Percentiles rank a stretch among this genome's conserved stretches.
Evolutionary conservation across 768 basidiomycete genomes (phyloP).

Genomic region (Boletus sp.): DNA sequence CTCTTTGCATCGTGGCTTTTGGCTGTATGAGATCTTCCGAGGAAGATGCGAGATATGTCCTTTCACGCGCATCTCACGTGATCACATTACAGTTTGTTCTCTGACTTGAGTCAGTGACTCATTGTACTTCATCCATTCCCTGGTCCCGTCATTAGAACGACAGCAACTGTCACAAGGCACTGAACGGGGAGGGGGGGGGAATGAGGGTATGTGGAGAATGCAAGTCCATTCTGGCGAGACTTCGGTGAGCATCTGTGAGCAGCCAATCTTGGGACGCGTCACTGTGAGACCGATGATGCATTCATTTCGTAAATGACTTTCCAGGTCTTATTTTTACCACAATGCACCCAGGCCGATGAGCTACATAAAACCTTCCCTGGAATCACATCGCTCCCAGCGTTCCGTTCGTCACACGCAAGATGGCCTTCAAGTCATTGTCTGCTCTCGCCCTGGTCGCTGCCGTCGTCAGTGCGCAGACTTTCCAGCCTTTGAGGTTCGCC

Average conservation of each 20-base stretch:
- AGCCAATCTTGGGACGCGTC: not conserved
- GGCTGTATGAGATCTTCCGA: not conserved
- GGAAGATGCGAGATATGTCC: not conserved
- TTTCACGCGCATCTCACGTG: not conserved
- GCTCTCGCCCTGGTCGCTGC: constrained; percentile 8
- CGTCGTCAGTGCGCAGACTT: constrained; percentile 17
- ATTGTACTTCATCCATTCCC: not conserved
- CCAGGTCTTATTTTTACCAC: constrained; percentile 6
- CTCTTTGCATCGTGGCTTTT: not conserved
- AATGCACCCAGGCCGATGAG: not conserved
- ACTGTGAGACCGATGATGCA: constrained; percentile 1
- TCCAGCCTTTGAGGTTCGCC: constrained; percentile 32
- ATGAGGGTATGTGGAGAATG: not conserved
- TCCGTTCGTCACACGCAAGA: constrained; percentile 1
- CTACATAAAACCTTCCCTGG: constrained; percentile 9
- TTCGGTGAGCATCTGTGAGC: not conserved
- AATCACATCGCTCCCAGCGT: not conserved
- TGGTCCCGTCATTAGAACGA: not conserved
- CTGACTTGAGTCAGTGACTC: not conserved
- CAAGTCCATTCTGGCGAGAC: not conserved
- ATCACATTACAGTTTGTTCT: not conserved
- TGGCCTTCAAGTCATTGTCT: constrained; percentile 20
- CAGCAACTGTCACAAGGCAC: not conserved
- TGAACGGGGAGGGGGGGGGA: not conserved
- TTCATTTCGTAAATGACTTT: constrained; percentile 1